Percentiles rank a stretch among this genome's conserved stretches.
Evolutionary conservation across 2,329 filamentous ascomycete genomes (phyloP).

Genomic region (Cytospora mali): DNA sequence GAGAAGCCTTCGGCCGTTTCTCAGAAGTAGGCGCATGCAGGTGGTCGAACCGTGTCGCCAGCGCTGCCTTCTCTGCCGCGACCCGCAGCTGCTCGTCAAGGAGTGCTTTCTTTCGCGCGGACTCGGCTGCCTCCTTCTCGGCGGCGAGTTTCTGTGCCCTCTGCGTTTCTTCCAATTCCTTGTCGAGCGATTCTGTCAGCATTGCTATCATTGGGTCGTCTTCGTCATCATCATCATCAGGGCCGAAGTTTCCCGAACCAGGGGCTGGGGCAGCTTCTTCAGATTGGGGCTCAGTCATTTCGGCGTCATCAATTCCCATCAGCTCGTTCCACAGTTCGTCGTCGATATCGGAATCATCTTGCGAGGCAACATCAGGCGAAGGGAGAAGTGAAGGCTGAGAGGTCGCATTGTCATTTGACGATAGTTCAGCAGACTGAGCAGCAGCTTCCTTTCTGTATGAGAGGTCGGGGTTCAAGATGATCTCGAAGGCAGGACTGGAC

Average conservation of each 20-base stretch:
- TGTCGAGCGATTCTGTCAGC: background rate
- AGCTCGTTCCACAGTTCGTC: background rate
- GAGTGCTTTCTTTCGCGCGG: background rate
- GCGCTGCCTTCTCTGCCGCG: background rate
- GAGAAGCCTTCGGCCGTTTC: background rate
- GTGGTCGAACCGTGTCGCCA: background rate
- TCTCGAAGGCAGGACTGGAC: background rate
- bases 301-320: background rate
- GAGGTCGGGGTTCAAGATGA: background rate
- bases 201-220: background rate
- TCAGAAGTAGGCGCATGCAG: background rate
- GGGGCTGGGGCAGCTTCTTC: background rate
- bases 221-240: background rate
- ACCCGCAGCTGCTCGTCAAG: slow-evolving; percentile 1
- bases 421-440: background rate
- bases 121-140: background rate
- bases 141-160: background rate
- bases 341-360: background rate
- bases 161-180: slow-evolving; percentile 1
- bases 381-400: background rate
- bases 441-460: background rate
- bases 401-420: background rate
- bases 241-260: background rate
- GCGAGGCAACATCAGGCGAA: background rate
- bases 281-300: background rate